A percentile compares a stretch with the other conserved stretches of the same genome.
phyloP scores from a whole-genome alignment of 2,329 filamentous ascomycete genomes.

The Diaporthe vaccinii region DNA sequence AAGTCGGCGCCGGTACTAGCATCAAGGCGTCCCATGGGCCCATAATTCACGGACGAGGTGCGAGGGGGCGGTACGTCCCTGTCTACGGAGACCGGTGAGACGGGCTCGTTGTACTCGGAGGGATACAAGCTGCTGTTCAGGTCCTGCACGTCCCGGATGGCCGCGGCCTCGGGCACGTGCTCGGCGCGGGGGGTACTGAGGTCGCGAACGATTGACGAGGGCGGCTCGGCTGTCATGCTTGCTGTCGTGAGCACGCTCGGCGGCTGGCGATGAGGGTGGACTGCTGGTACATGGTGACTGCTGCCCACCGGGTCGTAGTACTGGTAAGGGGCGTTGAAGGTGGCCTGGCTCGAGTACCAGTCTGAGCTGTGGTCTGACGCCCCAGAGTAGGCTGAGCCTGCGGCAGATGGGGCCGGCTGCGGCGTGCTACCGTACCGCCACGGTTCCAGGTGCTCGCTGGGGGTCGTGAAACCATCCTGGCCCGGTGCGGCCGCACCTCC shows the following conservation, averaged over 20 bases:
- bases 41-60: conserved; percentile 14
- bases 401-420: neutral
- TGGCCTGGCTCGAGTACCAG: conserved; percentile 1
- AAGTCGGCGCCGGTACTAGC: conserved; percentile 30
- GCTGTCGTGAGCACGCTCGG: conserved; percentile 1
- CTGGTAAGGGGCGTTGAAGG: neutral
- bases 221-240: conserved; percentile 1
- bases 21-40: conserved; percentile 15
- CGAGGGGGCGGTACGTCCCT: neutral
- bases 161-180: neutral
- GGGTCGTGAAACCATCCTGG: neutral
- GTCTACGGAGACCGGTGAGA: neutral
- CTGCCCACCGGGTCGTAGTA: conserved; percentile 23
- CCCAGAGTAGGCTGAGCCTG: conserved; percentile 7
- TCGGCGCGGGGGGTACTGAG: neutral
- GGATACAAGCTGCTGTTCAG: conserved; percentile 19
- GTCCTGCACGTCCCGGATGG: conserved; percentile 13
- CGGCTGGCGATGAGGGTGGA: neutral
- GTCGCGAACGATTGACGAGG: neutral
- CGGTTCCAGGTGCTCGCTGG: conserved; percentile 12
- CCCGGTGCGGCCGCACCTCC: neutral
- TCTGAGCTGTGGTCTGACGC: conserved; percentile 8
- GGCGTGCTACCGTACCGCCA: conserved; percentile 22
- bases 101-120: conserved; percentile 14
- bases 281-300: neutral